Evolutionary conservation across 805 yeast species (phyloP).

Genomic region (Kazachstania kunashirensis): DNA sequence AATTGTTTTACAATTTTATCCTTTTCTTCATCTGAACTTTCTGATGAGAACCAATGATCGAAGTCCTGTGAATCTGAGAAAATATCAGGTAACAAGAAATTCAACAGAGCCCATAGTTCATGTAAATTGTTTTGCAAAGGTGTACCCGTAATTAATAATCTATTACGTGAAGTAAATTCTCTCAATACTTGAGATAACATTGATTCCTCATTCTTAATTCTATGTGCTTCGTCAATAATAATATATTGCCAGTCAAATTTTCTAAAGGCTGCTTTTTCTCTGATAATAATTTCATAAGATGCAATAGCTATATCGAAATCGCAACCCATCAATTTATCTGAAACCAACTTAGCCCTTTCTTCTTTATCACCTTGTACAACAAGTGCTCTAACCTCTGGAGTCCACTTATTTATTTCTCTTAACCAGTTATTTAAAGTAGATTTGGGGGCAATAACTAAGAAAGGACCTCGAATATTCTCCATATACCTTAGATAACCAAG

Average conservation of each 20-base stretch:
- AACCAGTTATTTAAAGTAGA: slow-evolving; percentile 76
- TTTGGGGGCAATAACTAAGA: slow-evolving; percentile 67
- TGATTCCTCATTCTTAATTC: slow-evolving; percentile 71
- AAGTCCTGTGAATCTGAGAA: slow-evolving; percentile 65
- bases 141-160: slow-evolving; percentile 71
- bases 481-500: slow-evolving; percentile 61
- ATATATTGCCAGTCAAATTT: slow-evolving; percentile 72
- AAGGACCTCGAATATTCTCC: slow-evolving; percentile 57
- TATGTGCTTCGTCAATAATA: slow-evolving; percentile 70
- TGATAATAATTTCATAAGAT: slow-evolving; percentile 68
- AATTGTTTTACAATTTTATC: slow-evolving; percentile 54
- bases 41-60: slow-evolving; percentile 60
- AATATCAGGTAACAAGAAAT: slow-evolving; percentile 69
- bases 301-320: slow-evolving; percentile 65
- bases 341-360: slow-evolving; percentile 46
- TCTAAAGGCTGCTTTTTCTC: slow-evolving; percentile 56
- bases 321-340: slow-evolving; percentile 41
- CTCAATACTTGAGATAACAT: slow-evolving; percentile 65
- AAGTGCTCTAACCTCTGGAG: slow-evolving; percentile 65
- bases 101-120: slow-evolving; percentile 73
- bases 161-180: slow-evolving; percentile 57
- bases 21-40: slow-evolving; percentile 34
- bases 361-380: slow-evolving; percentile 70
- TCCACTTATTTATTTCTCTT: slow-evolving; percentile 69
- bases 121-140: slow-evolving; percentile 73